Base-by-base conservation (phyloP, 345 rosid genomes). In the Geranium rotundifolium region DNA sequence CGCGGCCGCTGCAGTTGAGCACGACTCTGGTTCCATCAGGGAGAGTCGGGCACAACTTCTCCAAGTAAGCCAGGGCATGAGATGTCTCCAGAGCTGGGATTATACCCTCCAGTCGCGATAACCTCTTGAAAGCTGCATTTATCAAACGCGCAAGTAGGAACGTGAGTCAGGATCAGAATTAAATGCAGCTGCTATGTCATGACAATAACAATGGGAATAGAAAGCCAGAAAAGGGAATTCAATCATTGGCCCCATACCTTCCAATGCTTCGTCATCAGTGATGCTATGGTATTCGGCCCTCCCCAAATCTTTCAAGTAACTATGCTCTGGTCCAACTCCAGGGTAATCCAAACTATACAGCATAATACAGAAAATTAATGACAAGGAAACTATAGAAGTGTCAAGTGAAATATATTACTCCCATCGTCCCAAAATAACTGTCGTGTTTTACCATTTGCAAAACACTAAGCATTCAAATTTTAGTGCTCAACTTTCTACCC, bases 241-340 rank as follows among this genome's bases (percentile, higher is more conserved):
- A 5, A 46, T 1, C 41, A 34, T 34, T 4, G 52, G 14, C 59
- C 14, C 12, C 61, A 17, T 79, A 88, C 96, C 99, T 80, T 90
- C 90, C 74, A 93, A 66, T 2, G 97, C 99, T 75, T 90, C 97
- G 57, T 80, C 88, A 69, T 90, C 97, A 0, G 97, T 90, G 58
- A 86, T 80, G 46, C 84, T 76, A 54, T 82, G 70, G 79, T 93
- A 93, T 65, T 90, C 96, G 56, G 95, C 96, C 17, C 95, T 85
- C 14, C 89, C 89, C 65, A 55, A 73, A 67, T 93, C 97, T 77
- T 93, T 90, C 73, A 90, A 75, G 69, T 90, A 93, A 75, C 96
- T 88, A 46, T 93, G 99, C 80, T 93, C 97, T 1, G 97, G 97
- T 77, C 99, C 99, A 61, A 90, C 95, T 78, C 97, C 96, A 68